Conservation (phyloP, 495 filamentous ascomycete species). For the Darksidea phi region DNA sequence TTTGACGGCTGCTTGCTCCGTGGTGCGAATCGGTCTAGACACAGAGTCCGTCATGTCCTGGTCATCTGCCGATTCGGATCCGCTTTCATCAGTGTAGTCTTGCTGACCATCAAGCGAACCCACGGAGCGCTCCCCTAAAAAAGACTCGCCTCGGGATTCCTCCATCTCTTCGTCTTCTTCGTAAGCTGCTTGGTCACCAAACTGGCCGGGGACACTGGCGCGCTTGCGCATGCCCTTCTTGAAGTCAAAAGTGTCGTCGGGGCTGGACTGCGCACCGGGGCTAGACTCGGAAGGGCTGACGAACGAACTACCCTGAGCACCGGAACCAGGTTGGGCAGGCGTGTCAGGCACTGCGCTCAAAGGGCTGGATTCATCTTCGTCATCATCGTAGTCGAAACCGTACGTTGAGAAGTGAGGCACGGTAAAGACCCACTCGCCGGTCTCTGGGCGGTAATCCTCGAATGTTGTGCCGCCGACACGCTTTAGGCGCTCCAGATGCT, state of each 20-base stretch:
- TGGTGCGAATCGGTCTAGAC: conserved; percentile 62
- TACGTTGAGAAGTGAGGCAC: conserved; percentile 97
- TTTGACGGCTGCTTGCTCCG: conserved; percentile 52
- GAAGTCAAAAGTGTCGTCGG: conserved; percentile 81
- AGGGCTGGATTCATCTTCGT: conserved; percentile 48
- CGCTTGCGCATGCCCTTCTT: conserved; percentile 54
- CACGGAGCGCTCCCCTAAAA: conserved; percentile 86
- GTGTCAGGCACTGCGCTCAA: conserved; percentile 61
- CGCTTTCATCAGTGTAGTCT: conserved; percentile 65
- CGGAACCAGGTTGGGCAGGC: conserved; percentile 50
- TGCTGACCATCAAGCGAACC: conserved; percentile 70
- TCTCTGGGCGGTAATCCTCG: conserved; percentile 69
- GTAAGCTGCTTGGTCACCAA: conserved; percentile 59
- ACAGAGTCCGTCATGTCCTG: conserved; percentile 77
- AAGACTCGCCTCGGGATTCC: conserved; percentile 57
- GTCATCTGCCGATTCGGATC: conserved; percentile 64
- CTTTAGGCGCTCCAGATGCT: conserved; percentile 79
- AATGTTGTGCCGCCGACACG: conserved; percentile 77
- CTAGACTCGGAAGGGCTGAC: conserved; percentile 51
- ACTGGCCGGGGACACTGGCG: conserved; percentile 73
- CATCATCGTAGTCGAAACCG: conserved; percentile 79
- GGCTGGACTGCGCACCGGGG: conserved; percentile 60
- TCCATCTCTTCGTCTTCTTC: conserved; percentile 51
- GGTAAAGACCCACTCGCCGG: conserved; percentile 83
- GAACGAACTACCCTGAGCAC: conserved; percentile 37